Evolutionary conservation across 148 eudicot species (phyloP), one percentile per base, ranked within the genome.

Genomic region (Nepenthes mirabilis): DNA sequence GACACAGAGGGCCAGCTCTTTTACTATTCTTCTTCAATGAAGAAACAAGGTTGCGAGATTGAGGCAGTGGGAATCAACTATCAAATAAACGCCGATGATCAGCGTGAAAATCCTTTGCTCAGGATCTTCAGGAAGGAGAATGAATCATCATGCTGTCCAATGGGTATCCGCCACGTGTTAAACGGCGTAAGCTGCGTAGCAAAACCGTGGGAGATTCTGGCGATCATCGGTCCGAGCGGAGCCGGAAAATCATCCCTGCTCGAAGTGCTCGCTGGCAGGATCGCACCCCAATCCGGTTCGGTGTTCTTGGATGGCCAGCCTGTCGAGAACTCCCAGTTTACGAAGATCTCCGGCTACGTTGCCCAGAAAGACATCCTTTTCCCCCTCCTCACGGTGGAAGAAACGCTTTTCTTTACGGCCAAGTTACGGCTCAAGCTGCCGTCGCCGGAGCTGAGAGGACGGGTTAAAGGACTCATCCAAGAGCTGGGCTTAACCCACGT

Each of bases 181-280:
- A 81, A 72, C 47, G 78, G 80, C 47, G 95, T 94, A 43, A 76
- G 47, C 36, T 78, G 78, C 70, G 71, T 65, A 33, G 99, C 99
- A 10, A 94, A 86, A 51, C 95, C 99, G 2, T 89, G 95, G 89
- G 99, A 94, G 55, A 74, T 94, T 47, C 82, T 94, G 1, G 99
- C 99, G 55, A 89, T 94, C 2, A 86, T 94, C 57, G 99, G 99
- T 2, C 99, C 99, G 0, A 94, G 99, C 43, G 99, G 99, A 1
- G 97, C 99, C n/a, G 99, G 99, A 2, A 94, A 94, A 56, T 89
- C 99, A 6, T 74, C 95, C 2, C 69, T 94, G 54, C 89, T 94
- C 1, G 97, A 94, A 66, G 75, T 94, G 66, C 80, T 94, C 3
- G 89, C 99, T 59, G 99, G 97, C 0, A 94, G 75, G 73, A 64